phyloP scores from a whole-genome alignment of 2,329 filamentous ascomycete genomes.

The Exophiala oligosperma region DNA sequence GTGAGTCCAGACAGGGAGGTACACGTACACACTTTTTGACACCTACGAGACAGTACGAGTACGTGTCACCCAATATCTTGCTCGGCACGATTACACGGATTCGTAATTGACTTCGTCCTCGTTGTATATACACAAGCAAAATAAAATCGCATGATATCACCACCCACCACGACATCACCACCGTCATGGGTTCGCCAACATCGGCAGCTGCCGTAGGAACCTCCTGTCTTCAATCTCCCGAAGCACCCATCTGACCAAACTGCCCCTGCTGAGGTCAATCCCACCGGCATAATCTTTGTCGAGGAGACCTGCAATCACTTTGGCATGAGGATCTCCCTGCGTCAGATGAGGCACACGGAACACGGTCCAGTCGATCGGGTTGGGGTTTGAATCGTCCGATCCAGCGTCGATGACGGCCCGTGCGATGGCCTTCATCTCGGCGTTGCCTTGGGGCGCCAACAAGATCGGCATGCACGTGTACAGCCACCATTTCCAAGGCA shows the following conservation, averaged over 20 bases:
- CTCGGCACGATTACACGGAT: too few relatives aligned
- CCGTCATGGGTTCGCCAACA: conserved; percentile 16
- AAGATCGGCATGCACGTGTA: conserved; percentile 10
- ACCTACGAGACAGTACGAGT: too few relatives aligned
- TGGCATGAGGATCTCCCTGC: conserved; percentile 1
- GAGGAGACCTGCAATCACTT: conserved; percentile 9
- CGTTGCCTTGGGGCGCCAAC: conserved; percentile 18
- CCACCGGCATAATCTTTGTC: conserved; percentile 4
- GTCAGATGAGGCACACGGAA: conserved; percentile 19
- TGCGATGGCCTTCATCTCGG: conserved; percentile 21
- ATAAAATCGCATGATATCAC: too few relatives aligned
- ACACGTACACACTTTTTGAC: too few relatives aligned
- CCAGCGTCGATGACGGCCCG: conserved; percentile 8
- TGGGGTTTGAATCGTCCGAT: background rate
- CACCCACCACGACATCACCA: too few relatives aligned
- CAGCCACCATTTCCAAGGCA: conserved; percentile 19
- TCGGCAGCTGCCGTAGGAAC: conserved; percentile 10
- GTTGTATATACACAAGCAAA: too few relatives aligned
- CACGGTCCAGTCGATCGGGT: conserved; percentile 17
- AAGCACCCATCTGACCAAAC: conserved; percentile 19
- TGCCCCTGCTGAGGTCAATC: conserved; percentile 10
- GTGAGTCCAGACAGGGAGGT: too few relatives aligned
- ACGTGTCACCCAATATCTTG: too few relatives aligned
- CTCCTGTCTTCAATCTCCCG: conserved; percentile 18
- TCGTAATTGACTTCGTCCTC: background rate